A percentile compares a stretch with the other conserved stretches of the same genome.
Evolutionary conservation across 345 rosid species (phyloP).

Genomic region (Balakata baccata): DNA sequence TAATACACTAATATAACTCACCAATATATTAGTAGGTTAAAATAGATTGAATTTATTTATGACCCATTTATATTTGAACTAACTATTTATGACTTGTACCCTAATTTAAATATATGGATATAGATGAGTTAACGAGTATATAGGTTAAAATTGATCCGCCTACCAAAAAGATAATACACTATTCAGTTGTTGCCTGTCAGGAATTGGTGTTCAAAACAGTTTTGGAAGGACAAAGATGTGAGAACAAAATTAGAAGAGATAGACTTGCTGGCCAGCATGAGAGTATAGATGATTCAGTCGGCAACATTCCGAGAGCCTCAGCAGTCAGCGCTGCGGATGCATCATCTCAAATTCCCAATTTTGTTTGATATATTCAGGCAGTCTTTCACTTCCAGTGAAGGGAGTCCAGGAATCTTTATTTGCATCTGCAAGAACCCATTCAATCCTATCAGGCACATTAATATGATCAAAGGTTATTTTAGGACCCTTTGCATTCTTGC

Average conservation of each 20-base stretch:
- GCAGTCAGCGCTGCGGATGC: slow-evolving; percentile 36
- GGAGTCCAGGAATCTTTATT: slow-evolving; percentile 50
- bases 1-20: too few relatives aligned
- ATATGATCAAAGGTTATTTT: slow-evolving; percentile 43
- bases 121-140: too few relatives aligned
- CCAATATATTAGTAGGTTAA: too few relatives aligned
- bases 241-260: not conserved
- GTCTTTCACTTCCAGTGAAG: slow-evolving; percentile 33
- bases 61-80: too few relatives aligned
- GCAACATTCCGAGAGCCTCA: not conserved
- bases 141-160: too few relatives aligned
- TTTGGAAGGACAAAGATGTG: not conserved
- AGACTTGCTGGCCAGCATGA: too few relatives aligned
- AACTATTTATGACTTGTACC: too few relatives aligned
- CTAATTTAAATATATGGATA: too few relatives aligned
- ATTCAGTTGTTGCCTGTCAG: not conserved
- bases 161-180: slow-evolving; percentile 1
- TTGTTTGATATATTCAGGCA: slow-evolving; percentile 35
- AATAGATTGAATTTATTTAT: too few relatives aligned
- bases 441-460: slow-evolving; percentile 49
- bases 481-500: slow-evolving; percentile 13
- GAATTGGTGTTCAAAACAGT: not conserved
- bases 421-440: slow-evolving; percentile 47
- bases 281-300: not conserved
- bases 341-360: slow-evolving; percentile 60